Evolutionary conservation across 495 filamentous ascomycete species (phyloP).

Genomic region (Tuber umbilicatum): DNA sequence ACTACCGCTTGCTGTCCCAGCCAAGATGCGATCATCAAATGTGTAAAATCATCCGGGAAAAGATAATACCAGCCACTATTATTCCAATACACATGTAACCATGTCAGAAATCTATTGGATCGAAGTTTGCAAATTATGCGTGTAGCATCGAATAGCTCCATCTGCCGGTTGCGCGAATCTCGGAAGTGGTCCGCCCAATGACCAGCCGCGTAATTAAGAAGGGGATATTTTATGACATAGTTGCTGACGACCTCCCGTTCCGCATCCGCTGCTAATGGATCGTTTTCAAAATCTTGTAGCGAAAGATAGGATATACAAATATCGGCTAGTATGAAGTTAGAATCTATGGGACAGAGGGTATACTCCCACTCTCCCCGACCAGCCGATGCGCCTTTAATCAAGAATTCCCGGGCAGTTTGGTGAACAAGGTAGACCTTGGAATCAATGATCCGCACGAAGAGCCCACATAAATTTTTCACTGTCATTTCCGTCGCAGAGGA

Average conservation of each 20-base stretch:
- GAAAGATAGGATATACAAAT: too few species aligned
- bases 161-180: not conserved
- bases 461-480: too few species aligned
- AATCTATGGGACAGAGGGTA: too few species aligned
- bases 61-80: too few species aligned
- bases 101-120: slow-evolving; percentile 9
- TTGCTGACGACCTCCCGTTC: not conserved
- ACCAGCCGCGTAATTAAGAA: not conserved
- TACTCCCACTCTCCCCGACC: not conserved
- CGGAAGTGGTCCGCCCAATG: not conserved
- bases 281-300: not conserved
- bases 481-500: too few species aligned
- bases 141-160: not conserved
- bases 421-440: slow-evolving; percentile 39
- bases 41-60: not conserved
- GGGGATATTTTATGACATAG: not conserved
- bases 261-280: too few species aligned
- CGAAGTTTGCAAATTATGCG: not conserved
- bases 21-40: not conserved
- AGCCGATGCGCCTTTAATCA: not conserved
- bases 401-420: slow-evolving; percentile 20
- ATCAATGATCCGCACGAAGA: slow-evolving; percentile 9
- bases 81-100: slow-evolving; percentile 14
- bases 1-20: not conserved
- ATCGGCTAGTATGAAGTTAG: too few species aligned